phyloP scores from a whole-genome alignment of 805 yeast genomes.

The Myxozyma neotropica region DNA sequence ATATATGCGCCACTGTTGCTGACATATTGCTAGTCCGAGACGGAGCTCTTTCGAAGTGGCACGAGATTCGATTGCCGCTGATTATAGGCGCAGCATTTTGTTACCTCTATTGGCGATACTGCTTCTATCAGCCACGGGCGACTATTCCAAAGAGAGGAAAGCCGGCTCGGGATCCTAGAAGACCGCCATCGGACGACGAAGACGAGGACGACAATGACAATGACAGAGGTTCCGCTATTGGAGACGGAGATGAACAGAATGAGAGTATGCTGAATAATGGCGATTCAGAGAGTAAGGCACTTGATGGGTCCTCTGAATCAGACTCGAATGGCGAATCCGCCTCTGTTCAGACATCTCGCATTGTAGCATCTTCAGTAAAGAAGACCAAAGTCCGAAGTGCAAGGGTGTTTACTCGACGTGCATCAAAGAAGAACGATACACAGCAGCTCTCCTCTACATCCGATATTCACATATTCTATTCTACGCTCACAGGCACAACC shows the following conservation, averaged over 20 bases:
- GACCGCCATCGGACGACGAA: slow-evolving; percentile 25
- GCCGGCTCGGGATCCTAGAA: background rate
- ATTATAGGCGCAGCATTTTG: slow-evolving; percentile 21
- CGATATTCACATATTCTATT: slow-evolving; percentile 60
- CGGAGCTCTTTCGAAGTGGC: slow-evolving; percentile 20
- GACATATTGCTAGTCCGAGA: background rate
- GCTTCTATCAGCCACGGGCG: slow-evolving; percentile 31
- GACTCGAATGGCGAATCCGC: background rate
- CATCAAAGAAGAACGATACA: background rate
- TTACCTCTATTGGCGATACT: slow-evolving; percentile 31
- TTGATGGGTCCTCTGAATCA: background rate
- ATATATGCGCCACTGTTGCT: too few relatives aligned
- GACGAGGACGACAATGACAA: slow-evolving; percentile 19
- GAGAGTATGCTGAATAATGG: background rate
- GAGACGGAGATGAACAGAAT: background rate
- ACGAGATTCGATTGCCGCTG: slow-evolving; percentile 30
- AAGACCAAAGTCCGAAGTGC: slow-evolving; percentile 10
- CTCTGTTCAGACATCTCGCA: background rate
- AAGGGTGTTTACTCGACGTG: slow-evolving; percentile 22
- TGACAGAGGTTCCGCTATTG: background rate
- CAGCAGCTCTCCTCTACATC: slow-evolving; percentile 5
- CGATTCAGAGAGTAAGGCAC: background rate
- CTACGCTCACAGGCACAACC: slow-evolving; percentile 84
- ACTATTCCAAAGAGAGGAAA: slow-evolving; percentile 17
- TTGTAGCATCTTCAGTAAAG: background rate